Evolutionary conservation across 768 basidiomycete genomes (phyloP).

Genomic region (Coprinopsis marcescibilis): DNA sequence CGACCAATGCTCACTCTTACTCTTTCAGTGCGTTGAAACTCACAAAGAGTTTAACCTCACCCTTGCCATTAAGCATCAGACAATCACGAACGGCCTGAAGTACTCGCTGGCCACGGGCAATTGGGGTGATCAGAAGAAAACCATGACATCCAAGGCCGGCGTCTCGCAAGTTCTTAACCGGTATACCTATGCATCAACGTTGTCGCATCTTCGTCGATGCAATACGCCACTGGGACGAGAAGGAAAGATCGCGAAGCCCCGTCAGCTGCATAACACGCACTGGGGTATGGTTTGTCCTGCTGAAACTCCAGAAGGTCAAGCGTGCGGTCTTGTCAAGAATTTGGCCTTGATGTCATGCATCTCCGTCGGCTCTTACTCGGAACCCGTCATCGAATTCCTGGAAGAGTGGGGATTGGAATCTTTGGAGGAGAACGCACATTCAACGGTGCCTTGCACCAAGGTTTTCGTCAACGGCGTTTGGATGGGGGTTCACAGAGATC

Average conservation of each 20-base stretch:
- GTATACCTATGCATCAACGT: constrained; percentile 97
- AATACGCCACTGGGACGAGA: constrained; percentile 98
- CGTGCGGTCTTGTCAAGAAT: constrained; percentile 98
- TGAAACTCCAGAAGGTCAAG: constrained; percentile 99
- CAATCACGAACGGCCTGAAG: constrained; percentile 96
- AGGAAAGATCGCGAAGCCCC: constrained; percentile 98
- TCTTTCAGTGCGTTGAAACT: constrained; percentile 83
- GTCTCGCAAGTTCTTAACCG: constrained; percentile 98
- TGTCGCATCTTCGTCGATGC: constrained; percentile 96
- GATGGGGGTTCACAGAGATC: constrained; percentile 98
- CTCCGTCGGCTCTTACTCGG: constrained; percentile 93
- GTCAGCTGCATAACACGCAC: constrained; percentile 97
- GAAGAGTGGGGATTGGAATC: constrained; percentile 98
- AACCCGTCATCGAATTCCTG: constrained; percentile 95
- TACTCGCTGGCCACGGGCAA: constrained; percentile 98
- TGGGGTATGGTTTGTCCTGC: constrained; percentile 99
- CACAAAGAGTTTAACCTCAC: constrained; percentile 92
- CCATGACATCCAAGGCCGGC: constrained; percentile 96
- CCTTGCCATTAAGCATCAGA: constrained; percentile 90
- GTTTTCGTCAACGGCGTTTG: constrained; percentile 99
- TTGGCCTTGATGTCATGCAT: constrained; percentile 96
- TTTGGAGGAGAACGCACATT: constrained; percentile 88
- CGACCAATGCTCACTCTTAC: constrained; percentile 3
- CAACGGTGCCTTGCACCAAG: constrained; percentile 80
- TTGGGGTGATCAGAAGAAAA: constrained; percentile 99